Conservation (phyloP, 371 early-diverging fungal species). For the Smittium mucronatum region DNA sequence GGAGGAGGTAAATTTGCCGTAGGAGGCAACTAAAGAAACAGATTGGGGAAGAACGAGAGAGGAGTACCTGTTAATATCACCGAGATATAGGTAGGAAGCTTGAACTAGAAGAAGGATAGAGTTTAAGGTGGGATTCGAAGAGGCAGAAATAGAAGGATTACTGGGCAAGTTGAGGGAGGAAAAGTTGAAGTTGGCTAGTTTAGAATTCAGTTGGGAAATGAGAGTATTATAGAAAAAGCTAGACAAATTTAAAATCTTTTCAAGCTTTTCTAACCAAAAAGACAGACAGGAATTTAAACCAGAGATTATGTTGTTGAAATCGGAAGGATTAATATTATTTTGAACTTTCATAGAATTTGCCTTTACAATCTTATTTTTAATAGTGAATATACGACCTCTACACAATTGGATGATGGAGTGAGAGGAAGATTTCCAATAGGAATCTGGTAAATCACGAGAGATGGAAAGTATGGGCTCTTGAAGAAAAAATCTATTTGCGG, state of each 20-base stretch:
- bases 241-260: neutral
- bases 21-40: neutral
- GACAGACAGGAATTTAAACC: neutral
- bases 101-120: neutral
- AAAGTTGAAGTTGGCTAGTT: neutral
- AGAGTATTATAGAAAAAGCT: neutral
- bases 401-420: neutral
- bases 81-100: neutral
- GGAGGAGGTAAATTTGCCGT: neutral
- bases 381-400: neutral
- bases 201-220: neutral
- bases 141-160: neutral
- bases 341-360: neutral
- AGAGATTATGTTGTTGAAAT: neutral
- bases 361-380: neutral
- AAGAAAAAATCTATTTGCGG: neutral
- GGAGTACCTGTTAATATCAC: neutral
- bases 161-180: neutral
- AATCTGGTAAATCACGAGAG: neutral
- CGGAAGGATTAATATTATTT: neutral
- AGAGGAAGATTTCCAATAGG: neutral
- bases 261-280: neutral
- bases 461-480: neutral
- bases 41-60: neutral
- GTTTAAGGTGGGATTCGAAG: neutral